Percentiles rank a stretch among this genome's conserved stretches.
These are phyloP conservation scores for Rugonectria rugulosa DNA, from an alignment of 2,329 filamentous ascomycete species.

Conservation along the genomic window DNA sequence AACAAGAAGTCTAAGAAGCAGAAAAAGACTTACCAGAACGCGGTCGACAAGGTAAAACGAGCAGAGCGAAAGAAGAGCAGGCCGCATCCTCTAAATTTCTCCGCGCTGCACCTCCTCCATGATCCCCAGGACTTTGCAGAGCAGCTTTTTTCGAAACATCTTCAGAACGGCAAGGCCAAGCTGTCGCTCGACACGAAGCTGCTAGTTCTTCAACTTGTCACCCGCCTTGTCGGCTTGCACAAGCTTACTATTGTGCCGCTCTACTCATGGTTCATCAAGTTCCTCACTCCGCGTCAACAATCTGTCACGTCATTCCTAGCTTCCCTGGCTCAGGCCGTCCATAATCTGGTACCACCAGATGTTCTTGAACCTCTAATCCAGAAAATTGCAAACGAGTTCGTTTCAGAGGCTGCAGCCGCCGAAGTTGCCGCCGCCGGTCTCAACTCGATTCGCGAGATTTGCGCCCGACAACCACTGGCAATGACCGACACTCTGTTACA, in stretches of 20 bases:
- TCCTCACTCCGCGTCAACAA: constrained; percentile 85
- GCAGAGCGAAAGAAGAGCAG: constrained; percentile 88
- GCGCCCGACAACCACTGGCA: constrained; percentile 89
- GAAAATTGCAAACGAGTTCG: constrained; percentile 98
- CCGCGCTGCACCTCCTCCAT: constrained; percentile 89
- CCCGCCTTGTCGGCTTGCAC: constrained; percentile 89
- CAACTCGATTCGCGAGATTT: constrained; percentile 94
- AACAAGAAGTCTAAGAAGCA: constrained; percentile 98
- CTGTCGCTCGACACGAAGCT: constrained; percentile 89
- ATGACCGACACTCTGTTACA: constrained; percentile 97
- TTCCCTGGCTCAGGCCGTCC: constrained; percentile 88
- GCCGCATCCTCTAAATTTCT: constrained; percentile 92
- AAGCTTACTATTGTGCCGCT: constrained; percentile 88
- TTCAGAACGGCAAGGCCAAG: constrained; percentile 86
- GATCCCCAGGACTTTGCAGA: constrained; percentile 96
- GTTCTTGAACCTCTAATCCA: constrained; percentile 87
- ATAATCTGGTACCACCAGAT: constrained; percentile 91
- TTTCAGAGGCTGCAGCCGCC: constrained; percentile 89
- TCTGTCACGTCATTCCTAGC: constrained; percentile 94
- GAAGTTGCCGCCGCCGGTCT: constrained; percentile 93
- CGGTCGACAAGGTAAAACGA: constrained; percentile 81
- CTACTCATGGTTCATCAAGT: constrained; percentile 97
- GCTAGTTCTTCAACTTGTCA: constrained; percentile 88
- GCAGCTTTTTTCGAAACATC: constrained; percentile 85
- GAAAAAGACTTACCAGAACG: constrained; percentile 78